Base-by-base conservation (phyloP, 73 alveolate species). In the Symbiodinium pilosum region DNA sequence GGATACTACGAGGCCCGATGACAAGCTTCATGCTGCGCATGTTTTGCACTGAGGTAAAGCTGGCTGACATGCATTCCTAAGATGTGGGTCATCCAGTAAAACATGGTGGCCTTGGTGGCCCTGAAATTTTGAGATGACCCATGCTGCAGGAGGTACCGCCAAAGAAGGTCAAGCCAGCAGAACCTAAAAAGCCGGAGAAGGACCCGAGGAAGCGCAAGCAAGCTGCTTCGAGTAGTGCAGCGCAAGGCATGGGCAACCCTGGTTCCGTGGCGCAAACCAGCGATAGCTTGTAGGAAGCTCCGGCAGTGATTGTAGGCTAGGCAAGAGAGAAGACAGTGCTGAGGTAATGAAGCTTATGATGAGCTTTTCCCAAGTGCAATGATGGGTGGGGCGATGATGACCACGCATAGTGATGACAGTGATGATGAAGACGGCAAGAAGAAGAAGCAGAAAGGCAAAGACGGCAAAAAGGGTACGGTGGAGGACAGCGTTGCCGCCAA, bases 61-160 rank as follows among this genome's bases (percentile, higher is more conserved):
- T n/a, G n/a, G n/a, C n/a, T n/a, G n/a, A n/a, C n/a, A n/a, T n/a
- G n/a, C n/a, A n/a, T n/a, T n/a, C n/a, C n/a, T n/a, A n/a, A n/a
- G n/a, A n/a, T n/a, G n/a, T n/a, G n/a, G n/a, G n/a, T n/a, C n/a
- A n/a, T n/a, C n/a, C n/a, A n/a, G n/a, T n/a, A n/a, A n/a, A n/a
- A n/a, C n/a, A 24, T 51, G 8, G 21, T 51, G 12, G 4, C 68
- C 68, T 16, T 51, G 68, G 28, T 24, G 21, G 68, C 68, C 68
- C 21, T 51, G 68, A 16, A 16, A 51, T 1, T 30, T 54, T 54
- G 34, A 18, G 20, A 16, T n/a, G n/a, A n/a, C n/a, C n/a, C n/a
- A n/a, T n/a, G n/a, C n/a, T n/a, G 21, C 97, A 91, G 97, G 97
- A 91, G 81, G 88, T 91, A 86, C 97, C 87, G 39, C 97, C 97